Base-by-base conservation (phyloP, 140 eudicot genomes). In the Ambrosia hybrid region DNA sequence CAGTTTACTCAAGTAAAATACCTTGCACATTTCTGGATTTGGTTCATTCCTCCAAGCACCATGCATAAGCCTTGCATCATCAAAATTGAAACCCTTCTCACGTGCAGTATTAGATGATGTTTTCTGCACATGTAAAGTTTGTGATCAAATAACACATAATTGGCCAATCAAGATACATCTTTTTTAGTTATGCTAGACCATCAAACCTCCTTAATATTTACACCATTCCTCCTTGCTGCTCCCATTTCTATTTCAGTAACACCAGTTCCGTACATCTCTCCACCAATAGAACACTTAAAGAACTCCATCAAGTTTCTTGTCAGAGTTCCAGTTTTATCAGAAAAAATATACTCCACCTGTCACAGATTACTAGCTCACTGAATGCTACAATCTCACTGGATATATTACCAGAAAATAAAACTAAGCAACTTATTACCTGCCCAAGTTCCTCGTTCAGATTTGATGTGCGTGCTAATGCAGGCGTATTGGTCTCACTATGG, bases 31-130 rank as follows among this genome's bases (percentile, higher is more conserved):
- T 65, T 94, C 97, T 39, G 99, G 87, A 83, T 90, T 84, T 70
- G 96, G 91, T 81, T 94, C 99, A 83, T 94, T 94, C 80, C 97
- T 88, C 99, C 99, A 94, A 73, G 97, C 94, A 78, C 99, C 99
- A 75, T 76, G 86, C 99, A 94, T 94, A 65, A 94, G 87, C 79
- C 99, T 85, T 48, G 76, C 73, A 76, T 94, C 99, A 72, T 90
- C 90, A 86, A 94, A 94, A 80, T 94, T 94, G 83, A 94, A 94
- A 77, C 99, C 99, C 79, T 88, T 94, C 51, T 94, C 99, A 66
- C 85, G 96, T 55, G 80, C 79, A 57, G 79, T 56, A 68, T 67
- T 72, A 72, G 96, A 77, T 58, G 93, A 77, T 64, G 69, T 64
- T 73, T 84, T 85, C 69, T 73, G 81, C 39, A 76, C 92, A 96